A percentile compares a stretch with the other conserved stretches of the same genome.
These are phyloP conservation scores for Nakaseomyces nivariensis DNA, from an alignment of 1,139 yeast species.

Conservation along the genomic window DNA sequence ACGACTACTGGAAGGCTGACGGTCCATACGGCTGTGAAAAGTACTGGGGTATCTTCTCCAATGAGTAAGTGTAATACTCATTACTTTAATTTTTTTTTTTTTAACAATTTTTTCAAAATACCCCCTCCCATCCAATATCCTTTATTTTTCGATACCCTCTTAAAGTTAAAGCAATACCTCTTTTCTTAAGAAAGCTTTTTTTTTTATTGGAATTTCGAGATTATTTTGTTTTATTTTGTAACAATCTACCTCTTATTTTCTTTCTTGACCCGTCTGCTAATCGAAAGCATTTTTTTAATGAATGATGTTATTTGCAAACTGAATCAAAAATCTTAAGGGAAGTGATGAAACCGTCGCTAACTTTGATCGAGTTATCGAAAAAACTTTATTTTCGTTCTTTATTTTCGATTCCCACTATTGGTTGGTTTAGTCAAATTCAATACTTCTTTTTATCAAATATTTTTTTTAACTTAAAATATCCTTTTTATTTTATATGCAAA, in stretches of 20 bases:
- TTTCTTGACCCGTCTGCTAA: neutral
- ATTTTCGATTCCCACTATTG: too few species aligned
- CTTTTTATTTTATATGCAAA: neutral
- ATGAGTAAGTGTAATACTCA: conserved; percentile 14
- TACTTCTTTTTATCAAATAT: neutral
- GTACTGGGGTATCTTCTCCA: conserved; percentile 52
- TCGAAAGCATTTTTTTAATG: too few species aligned
- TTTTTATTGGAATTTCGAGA: neutral
- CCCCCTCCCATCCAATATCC: neutral
- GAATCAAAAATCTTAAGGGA: too few species aligned
- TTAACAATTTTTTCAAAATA: neutral
- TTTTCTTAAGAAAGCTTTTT: too few species aligned
- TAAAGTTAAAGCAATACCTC: neutral
- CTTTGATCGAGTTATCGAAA: too few species aligned
- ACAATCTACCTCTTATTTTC: neutral
- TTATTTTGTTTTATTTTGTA: conserved; percentile 1
- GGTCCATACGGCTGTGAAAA: conserved; percentile 61
- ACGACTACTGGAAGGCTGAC: conserved; percentile 69
- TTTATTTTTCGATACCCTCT: conserved; percentile 1
- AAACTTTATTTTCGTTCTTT: too few species aligned
- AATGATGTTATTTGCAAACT: too few species aligned
- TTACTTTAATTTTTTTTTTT: conserved; percentile 4
- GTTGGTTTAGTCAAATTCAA: too few species aligned
- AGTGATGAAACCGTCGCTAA: too few species aligned
- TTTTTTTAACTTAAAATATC: neutral